These are phyloP conservation scores for Diaporthe citriasiana DNA, from an alignment of 2,329 filamentous ascomycete genomes.

Conservation along the genomic window DNA sequence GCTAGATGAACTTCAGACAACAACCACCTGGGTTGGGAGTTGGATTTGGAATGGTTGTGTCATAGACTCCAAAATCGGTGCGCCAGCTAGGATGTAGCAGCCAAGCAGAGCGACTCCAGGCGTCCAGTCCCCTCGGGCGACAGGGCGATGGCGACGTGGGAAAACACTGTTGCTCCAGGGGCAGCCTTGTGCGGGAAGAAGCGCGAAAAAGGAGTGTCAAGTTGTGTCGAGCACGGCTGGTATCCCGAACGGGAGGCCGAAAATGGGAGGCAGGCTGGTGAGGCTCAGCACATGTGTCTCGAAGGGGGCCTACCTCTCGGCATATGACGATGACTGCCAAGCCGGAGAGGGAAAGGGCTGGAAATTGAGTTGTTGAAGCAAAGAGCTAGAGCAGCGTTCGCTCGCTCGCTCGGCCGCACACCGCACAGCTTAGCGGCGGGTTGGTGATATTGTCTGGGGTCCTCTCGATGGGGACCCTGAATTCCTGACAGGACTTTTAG, in stretches of 20 bases:
- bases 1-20: not conserved
- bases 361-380: constrained; percentile 1
- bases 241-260: not conserved
- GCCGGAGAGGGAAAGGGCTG: constrained; percentile 17
- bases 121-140: not conserved
- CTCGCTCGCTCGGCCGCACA: constrained; percentile 8
- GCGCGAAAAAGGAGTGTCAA: not conserved
- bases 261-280: not conserved
- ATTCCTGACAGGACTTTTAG: not conserved
- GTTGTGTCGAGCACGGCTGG: not conserved
- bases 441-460: constrained; percentile 4
- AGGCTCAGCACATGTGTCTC: constrained; percentile 22
- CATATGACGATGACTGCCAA: constrained; percentile 21
- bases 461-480: constrained; percentile 21
- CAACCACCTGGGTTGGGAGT: not conserved
- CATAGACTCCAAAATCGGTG: constrained; percentile 36
- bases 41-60: constrained; percentile 37
- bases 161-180: not conserved
- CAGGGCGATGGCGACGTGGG: not conserved
- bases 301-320: constrained; percentile 16
- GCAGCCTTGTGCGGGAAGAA: not conserved
- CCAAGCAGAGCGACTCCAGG: constrained; percentile 3
- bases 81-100: constrained; percentile 36
- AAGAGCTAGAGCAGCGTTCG: not conserved
- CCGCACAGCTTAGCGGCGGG: constrained; percentile 12